A percentile compares a stretch with the other conserved stretches of the same genome.
phyloP scores from a whole-genome alignment of 257 asterid genomes.

The Gardenia jasminoides region DNA sequence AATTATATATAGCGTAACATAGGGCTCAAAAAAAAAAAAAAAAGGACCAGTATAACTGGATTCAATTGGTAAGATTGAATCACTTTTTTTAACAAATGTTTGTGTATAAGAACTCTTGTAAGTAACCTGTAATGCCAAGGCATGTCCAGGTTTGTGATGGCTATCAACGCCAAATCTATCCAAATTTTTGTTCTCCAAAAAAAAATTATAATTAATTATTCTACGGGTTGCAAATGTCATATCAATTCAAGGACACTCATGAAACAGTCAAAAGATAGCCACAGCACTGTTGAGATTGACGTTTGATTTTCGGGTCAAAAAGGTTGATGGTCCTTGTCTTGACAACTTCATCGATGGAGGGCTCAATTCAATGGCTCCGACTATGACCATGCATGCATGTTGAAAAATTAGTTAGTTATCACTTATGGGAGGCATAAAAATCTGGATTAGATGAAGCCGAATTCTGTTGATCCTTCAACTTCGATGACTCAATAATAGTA shows the following conservation, averaged over 20 bases:
- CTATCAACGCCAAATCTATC: no score
- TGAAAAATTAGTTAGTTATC: neutral
- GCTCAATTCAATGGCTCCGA: conserved; percentile 1
- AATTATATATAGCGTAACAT: neutral
- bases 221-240: neutral
- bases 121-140: no score
- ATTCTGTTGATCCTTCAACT: neutral
- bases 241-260: no score
- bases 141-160: no score
- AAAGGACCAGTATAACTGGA: no score
- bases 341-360: conserved; percentile 9
- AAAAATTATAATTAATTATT: neutral
- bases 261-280: neutral
- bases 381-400: conserved; percentile 6
- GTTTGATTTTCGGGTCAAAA: conserved; percentile 19
- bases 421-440: conserved; percentile 8
- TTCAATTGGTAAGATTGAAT: no score
- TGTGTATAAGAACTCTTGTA: no score
- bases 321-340: conserved; percentile 15
- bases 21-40: no score
- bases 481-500: neutral
- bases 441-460: conserved; percentile 2
- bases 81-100: no score
- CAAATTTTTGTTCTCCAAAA: no score
- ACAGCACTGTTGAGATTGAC: neutral